These are phyloP conservation scores for Metarhizium album DNA, from an alignment of 2,329 filamentous ascomycete species.

Conservation along the genomic window DNA sequence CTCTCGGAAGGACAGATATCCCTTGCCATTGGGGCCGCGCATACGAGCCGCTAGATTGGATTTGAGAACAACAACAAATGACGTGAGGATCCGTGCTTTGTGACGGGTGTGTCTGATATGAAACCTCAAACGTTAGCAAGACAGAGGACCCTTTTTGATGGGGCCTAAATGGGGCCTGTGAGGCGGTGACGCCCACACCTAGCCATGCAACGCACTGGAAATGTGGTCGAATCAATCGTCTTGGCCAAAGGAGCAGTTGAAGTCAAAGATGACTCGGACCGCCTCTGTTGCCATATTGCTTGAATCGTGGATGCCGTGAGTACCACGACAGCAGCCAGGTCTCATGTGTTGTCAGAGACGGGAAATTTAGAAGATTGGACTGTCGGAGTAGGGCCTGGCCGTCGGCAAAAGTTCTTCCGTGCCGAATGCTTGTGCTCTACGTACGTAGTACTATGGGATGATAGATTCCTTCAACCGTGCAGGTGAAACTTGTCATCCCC, in stretches of 20 bases:
- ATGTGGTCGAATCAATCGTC: background rate
- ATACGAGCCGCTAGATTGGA: background rate
- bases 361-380: too few relatives aligned
- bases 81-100: background rate
- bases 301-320: background rate
- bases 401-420: background rate
- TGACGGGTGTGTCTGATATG: conserved; percentile 28
- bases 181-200: background rate
- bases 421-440: background rate
- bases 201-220: background rate
- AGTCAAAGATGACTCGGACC: background rate
- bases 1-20: background rate
- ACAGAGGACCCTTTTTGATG: conserved; percentile 10
- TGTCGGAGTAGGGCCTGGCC: background rate
- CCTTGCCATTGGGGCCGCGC: background rate
- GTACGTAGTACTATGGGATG: background rate
- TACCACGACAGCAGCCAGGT: background rate
- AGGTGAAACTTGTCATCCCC: background rate
- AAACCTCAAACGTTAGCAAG: conserved; percentile 34
- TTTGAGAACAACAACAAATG: background rate
- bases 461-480: background rate
- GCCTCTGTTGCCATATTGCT: background rate
- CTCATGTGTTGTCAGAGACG: too few relatives aligned
- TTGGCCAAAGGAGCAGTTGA: background rate
- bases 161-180: background rate